Evolutionary conservation across 352 stramenopile species (phyloP).

Genomic region (Phytophthora pini): DNA sequence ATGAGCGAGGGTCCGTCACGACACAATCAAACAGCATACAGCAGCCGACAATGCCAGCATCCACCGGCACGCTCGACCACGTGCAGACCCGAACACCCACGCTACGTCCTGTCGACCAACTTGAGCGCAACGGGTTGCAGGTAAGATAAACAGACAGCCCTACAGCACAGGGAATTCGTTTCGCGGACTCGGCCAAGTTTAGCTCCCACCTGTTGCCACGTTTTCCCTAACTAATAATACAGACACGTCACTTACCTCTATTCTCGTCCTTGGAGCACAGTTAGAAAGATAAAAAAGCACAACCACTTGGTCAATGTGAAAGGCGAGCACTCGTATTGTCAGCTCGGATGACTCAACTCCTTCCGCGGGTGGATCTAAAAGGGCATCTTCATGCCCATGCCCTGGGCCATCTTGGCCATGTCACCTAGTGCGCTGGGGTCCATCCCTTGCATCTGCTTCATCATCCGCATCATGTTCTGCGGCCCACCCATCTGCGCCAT

Average conservation of each 20-base stretch:
- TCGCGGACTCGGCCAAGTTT: constrained; percentile 24
- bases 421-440: constrained; percentile 75
- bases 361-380: constrained; percentile 50
- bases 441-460: constrained; percentile 95
- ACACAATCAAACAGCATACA: constrained; percentile 33
- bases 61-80: constrained; percentile 18
- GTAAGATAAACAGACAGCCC: constrained; percentile 27
- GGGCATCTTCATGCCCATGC: constrained; percentile 85
- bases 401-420: constrained; percentile 79
- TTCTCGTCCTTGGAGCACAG: constrained; percentile 10
- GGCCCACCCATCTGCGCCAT: constrained; percentile 85
- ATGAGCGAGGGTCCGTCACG: constrained; percentile 28
- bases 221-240: constrained; percentile 1
- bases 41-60: constrained; percentile 31
- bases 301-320: constrained; percentile 23
- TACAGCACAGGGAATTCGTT: constrained; percentile 31
- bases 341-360: constrained; percentile 17
- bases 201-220: constrained; percentile 6
- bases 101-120: constrained; percentile 5
- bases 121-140: constrained; percentile 12
- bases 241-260: constrained; percentile 2
- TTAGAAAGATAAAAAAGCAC: constrained; percentile 16
- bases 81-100: constrained; percentile 12
- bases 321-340: constrained; percentile 36
- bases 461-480: constrained; percentile 93